A percentile compares a stretch with the other conserved stretches of the same genome.
Conservation (phyloP, 73 alveolate genomes). For the Stentor coeruleus region DNA sequence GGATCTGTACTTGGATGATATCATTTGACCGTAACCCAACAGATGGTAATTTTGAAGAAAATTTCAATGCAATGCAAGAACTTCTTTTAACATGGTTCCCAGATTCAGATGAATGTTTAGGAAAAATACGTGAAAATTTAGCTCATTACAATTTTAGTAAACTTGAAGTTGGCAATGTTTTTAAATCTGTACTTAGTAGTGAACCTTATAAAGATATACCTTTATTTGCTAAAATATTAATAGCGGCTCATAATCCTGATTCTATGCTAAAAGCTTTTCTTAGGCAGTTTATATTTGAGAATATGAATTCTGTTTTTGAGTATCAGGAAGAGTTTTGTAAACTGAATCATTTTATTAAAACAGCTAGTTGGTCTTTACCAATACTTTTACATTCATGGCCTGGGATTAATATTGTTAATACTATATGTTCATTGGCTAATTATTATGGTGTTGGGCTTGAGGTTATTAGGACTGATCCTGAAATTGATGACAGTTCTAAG, state of each 20-base stretch:
- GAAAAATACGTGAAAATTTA: background rate
- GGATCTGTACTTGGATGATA: background rate
- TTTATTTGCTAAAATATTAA: background rate
- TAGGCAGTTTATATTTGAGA: constrained; percentile 42
- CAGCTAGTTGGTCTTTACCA: constrained; percentile 52
- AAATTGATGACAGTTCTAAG: constrained; percentile 45
- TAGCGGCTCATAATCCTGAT: constrained; percentile 16
- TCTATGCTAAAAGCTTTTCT: background rate
- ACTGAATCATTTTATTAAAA: constrained; percentile 44
- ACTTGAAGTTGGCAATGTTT: background rate
- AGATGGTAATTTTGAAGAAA: background rate
- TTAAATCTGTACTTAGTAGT: background rate
- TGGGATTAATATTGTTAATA: constrained; percentile 44
- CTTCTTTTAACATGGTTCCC: background rate
- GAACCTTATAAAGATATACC: background rate
- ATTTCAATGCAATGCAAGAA: background rate
- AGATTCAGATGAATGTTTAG: background rate
- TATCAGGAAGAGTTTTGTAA: constrained; percentile 39
- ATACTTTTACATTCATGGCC: constrained; percentile 37
- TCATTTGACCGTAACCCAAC: background rate
- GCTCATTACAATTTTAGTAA: background rate
- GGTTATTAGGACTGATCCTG: constrained; percentile 47
- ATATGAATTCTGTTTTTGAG: constrained; percentile 34
- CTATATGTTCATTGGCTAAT: constrained; percentile 53
- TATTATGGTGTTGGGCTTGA: constrained; percentile 60